phyloP scores from a whole-genome alignment of 768 basidiomycete genomes.

The Antrodiella citrinella region DNA sequence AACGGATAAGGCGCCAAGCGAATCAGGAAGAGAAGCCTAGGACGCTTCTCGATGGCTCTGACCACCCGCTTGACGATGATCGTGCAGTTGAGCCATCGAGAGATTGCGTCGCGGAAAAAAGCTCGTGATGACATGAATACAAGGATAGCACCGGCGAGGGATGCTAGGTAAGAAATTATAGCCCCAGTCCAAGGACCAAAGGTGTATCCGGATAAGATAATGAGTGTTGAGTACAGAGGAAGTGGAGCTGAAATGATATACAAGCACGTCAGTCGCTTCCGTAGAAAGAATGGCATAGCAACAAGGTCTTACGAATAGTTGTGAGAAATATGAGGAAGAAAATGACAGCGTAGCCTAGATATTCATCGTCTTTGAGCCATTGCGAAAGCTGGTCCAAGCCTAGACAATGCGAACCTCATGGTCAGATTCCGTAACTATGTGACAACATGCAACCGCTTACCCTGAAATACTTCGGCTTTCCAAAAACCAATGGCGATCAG shows the following conservation, averaged over 20 bases:
- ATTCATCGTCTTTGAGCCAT: conserved; percentile 65
- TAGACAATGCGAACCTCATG: conserved; percentile 22
- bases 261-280: conserved; percentile 8
- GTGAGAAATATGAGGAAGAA: conserved; percentile 80
- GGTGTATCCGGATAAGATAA: conserved; percentile 87
- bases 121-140: conserved; percentile 78
- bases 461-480: conserved; percentile 72
- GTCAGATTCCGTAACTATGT: conserved; percentile 9
- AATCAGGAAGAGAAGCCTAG: conserved; percentile 84
- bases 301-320: conserved; percentile 63
- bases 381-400: conserved; percentile 77
- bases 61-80: conserved; percentile 73
- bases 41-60: conserved; percentile 79
- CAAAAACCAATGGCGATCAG: conserved; percentile 77
- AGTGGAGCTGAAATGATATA: conserved; percentile 55
- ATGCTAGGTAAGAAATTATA: conserved; percentile 79
- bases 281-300: conserved; percentile 13
- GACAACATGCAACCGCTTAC: conserved; percentile 33
- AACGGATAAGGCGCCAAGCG: conserved; percentile 88
- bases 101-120: conserved; percentile 62
- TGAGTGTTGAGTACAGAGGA: conserved; percentile 89
- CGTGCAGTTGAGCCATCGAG: conserved; percentile 63
- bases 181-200: conserved; percentile 82
- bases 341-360: conserved; percentile 70
- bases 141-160: conserved; percentile 73